Conservation (phyloP, 1,139 yeast species). For the Suhomyces panamericanus region DNA sequence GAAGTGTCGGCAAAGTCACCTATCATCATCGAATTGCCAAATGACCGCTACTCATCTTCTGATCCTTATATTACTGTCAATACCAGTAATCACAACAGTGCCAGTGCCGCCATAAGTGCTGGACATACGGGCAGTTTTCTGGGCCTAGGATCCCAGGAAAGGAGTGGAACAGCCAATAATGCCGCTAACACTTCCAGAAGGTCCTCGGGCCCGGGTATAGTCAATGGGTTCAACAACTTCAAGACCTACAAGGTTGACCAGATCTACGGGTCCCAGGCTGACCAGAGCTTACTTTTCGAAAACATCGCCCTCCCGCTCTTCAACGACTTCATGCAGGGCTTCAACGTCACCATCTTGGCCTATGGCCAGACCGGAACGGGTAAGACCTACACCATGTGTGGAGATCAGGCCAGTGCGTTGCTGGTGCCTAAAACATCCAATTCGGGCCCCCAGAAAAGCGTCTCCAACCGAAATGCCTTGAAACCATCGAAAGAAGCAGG, state of each 20-base stretch:
- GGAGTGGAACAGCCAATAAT: neutral
- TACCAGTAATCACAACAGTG: constrained; percentile 36
- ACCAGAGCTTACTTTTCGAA: constrained; percentile 57
- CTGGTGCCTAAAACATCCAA: neutral
- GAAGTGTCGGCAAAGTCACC: constrained; percentile 74
- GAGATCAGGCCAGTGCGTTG: constrained; percentile 30
- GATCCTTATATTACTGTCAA: constrained; percentile 44
- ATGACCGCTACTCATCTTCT: constrained; percentile 39
- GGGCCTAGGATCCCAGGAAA: constrained; percentile 3
- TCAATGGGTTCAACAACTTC: constrained; percentile 17
- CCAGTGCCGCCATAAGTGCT: constrained; percentile 7
- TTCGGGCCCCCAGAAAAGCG: neutral
- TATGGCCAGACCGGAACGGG: constrained; percentile 94
- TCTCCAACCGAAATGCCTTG: neutral
- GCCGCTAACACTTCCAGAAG: constrained; percentile 1
- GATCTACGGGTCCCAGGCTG: constrained; percentile 71
- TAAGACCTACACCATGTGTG: constrained; percentile 86
- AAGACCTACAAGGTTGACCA: constrained; percentile 70
- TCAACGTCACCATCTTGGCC: constrained; percentile 78
- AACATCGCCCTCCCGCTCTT: constrained; percentile 66
- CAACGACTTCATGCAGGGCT: constrained; percentile 65
- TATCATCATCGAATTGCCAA: constrained; percentile 65
- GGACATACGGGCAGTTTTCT: neutral
- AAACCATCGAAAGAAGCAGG: constrained; percentile 45
- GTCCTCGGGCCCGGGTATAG: constrained; percentile 5